Evolutionary conservation across 129 eudicot species (phyloP).

Genomic region (Scalesia atractyloides): DNA sequence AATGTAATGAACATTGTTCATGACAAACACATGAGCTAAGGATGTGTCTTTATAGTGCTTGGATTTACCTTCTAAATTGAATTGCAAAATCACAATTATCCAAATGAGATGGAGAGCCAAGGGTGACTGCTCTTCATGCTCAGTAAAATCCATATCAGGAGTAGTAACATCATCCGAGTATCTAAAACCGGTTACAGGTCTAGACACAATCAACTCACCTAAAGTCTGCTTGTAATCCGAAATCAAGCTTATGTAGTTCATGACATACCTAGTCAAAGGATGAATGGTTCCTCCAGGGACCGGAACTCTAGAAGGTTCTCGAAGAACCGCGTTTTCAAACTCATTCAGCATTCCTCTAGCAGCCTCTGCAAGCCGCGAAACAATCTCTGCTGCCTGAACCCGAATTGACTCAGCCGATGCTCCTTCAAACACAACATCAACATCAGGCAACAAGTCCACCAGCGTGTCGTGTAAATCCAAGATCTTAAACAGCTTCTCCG

Average conservation of each 20-base stretch:
- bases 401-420: constrained; percentile 45
- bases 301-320: constrained; percentile 62
- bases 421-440: constrained; percentile 56
- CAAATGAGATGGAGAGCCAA: constrained; percentile 63
- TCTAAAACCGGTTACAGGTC: constrained; percentile 57
- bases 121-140: constrained; percentile 52
- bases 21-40: constrained; percentile 58
- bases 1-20: constrained; percentile 74
- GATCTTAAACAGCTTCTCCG: constrained; percentile 72
- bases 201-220: constrained; percentile 53
- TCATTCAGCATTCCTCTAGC: constrained; percentile 67
- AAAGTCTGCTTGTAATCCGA: constrained; percentile 65
- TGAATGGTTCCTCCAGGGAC: constrained; percentile 86
- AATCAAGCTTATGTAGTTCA: constrained; percentile 68
- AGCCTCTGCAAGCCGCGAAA: constrained; percentile 64
- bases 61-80: constrained; percentile 59
- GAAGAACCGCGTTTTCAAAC: constrained; percentile 64
- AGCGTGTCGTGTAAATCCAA: constrained; percentile 65
- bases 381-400: constrained; percentile 60
- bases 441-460: constrained; percentile 58
- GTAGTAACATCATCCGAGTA: constrained; percentile 46
- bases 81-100: constrained; percentile 54
- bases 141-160: constrained; percentile 61
- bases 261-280: constrained; percentile 79
- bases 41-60: constrained; percentile 55